Evolutionary conservation across 192 early-diverging fungal genomes (phyloP).

Genomic region (Mortierella claussenii): DNA sequence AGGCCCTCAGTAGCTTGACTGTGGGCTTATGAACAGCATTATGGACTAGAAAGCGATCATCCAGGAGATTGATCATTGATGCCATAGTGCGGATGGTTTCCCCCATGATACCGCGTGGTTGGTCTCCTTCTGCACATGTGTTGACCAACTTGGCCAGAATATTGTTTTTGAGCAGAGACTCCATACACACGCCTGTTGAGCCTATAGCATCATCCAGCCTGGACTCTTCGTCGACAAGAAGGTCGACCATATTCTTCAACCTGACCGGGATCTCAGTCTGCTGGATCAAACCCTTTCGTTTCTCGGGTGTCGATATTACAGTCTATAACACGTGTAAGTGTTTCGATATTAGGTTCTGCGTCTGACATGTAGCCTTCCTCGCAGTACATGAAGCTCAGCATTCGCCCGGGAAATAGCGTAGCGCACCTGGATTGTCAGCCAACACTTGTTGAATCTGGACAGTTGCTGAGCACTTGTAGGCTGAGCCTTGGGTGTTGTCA

Average conservation of each 20-base stretch:
- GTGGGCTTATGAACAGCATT: constrained; percentile 89
- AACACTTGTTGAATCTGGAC: constrained; percentile 76
- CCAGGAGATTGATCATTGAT: constrained; percentile 84
- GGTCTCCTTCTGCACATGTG: constrained; percentile 74
- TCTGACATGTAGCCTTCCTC: no score
- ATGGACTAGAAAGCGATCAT: constrained; percentile 91
- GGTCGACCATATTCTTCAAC: constrained; percentile 85
- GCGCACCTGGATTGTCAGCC: constrained; percentile 74
- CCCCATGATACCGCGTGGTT: constrained; percentile 79
- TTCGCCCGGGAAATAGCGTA: no score
- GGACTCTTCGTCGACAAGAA: constrained; percentile 89
- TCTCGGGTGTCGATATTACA: constrained; percentile 37
- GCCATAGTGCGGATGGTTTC: constrained; percentile 83
- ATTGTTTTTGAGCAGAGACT: constrained; percentile 86
- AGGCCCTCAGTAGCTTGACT: constrained; percentile 75
- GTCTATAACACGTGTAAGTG: no score
- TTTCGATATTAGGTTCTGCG: no score
- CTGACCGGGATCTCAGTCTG: constrained; percentile 82
- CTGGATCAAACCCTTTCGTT: constrained; percentile 58
- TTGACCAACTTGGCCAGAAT: constrained; percentile 82
- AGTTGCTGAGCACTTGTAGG: constrained; percentile 71
- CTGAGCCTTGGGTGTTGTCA: constrained; percentile 69
- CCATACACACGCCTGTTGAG: constrained; percentile 88
- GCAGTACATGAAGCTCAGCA: no score
- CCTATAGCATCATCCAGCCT: constrained; percentile 71